Evolutionary conservation across 495 filamentous ascomycete species (phyloP), one percentile per base, ranked within the genome.

Genomic region (Penicillium coffeae): DNA sequence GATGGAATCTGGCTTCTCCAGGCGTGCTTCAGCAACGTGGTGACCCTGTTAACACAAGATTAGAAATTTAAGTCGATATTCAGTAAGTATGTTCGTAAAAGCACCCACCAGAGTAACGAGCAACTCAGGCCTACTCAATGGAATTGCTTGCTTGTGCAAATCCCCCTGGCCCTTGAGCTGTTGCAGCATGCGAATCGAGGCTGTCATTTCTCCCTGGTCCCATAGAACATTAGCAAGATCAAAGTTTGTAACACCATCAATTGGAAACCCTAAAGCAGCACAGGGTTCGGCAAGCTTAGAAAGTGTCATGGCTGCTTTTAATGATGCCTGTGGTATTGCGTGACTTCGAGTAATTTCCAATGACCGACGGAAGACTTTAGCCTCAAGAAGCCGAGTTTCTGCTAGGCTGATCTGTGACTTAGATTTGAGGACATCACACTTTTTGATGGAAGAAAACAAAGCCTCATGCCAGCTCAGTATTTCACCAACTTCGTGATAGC

Each of bases 201-300:
- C 79, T n/a, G 84, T 79, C 76, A 88, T 87, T 62, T 97, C 92
- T 13, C 89, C 92, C 60, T 95, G 87, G 45, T 92, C 90, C 93
- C 93, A 99, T 12, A 99, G 71, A 34, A 95, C 89, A 53, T 88
- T 87, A 8, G 93, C 90, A 16, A 84, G 78, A 63, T 97, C 93
- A 37, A 88, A 77, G 50, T 80, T 79, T 19, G 87, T 80, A 30
- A 82, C 83, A 3, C 82, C 87, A 50, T 85, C 83, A 40, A 95
- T 80, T 51, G 83, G 77, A n/a, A 96, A 68, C 0, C 86, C 88
- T 41, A 87, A 62, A 0, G 77, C 68, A 52, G 77, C 75, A 54
- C 84, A 90, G 3, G 82, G 73, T 21, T 72, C 53, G n/a, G 87
- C 80, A 3, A 96, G 75, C 38, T 85, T 80, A 2, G 79, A 87